Evolutionary conservation across 177 flowering plant genomes (phyloP).

Genomic region (Vitis hybrid): DNA sequence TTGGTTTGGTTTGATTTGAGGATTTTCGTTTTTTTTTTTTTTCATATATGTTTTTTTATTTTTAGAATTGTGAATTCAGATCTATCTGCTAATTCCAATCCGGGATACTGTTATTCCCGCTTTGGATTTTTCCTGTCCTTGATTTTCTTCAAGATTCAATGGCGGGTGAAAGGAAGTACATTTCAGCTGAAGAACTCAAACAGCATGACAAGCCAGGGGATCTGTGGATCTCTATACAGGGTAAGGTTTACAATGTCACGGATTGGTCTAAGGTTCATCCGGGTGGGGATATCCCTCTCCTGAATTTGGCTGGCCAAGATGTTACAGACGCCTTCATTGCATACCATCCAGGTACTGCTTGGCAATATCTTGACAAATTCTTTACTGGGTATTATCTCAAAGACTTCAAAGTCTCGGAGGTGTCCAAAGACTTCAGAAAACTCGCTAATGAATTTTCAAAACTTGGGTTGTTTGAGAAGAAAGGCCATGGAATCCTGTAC

Average conservation of each 20-base stretch:
- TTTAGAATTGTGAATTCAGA: neutral
- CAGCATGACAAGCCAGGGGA: conserved; percentile 64
- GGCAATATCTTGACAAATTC: conserved; percentile 62
- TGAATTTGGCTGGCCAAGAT: conserved; percentile 77
- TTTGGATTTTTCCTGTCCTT: neutral
- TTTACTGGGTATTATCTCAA: conserved; percentile 59
- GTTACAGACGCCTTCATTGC: conserved; percentile 91
- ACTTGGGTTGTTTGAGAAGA: conserved; percentile 79
- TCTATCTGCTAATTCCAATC: neutral
- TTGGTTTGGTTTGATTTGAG: no score
- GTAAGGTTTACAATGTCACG: conserved; percentile 79
- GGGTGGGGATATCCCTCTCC: conserved; percentile 70
- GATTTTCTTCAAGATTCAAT: conserved; percentile 12
- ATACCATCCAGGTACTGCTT: conserved; percentile 82
- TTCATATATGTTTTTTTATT: no score
- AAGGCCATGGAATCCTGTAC: conserved; percentile 51
- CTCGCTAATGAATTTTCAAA: conserved; percentile 54
- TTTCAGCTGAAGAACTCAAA: conserved; percentile 56
- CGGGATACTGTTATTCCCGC: neutral
- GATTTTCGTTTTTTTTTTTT: no score
- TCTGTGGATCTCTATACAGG: conserved; percentile 87
- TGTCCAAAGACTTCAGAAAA: conserved; percentile 70
- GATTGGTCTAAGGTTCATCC: conserved; percentile 78
- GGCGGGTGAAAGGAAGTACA: conserved; percentile 47
- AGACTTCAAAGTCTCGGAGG: conserved; percentile 64